Base-by-base conservation (phyloP, 345 rosid species). In the Rubroshorea leprosula region DNA sequence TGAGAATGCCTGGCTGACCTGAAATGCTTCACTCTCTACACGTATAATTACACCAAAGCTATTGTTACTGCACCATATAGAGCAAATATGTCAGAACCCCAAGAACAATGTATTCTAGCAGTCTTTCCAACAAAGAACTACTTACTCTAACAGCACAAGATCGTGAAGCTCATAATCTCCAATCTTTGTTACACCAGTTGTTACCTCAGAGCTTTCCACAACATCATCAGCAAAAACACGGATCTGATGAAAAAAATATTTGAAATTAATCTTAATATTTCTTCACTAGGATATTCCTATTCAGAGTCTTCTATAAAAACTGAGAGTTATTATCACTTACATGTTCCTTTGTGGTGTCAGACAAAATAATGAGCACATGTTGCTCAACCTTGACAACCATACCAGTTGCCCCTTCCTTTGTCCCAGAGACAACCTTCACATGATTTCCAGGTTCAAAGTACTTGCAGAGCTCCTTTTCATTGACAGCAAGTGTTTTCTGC, bases 371-470 rank as follows among this genome's bases (percentile, higher is more conserved):
- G 55, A 93, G 96, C 53, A 85, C 90, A 72, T 93, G 99, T 57
- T 87, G 94, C 59, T 89, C 99, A 70, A 89, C 99, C 80, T 89
- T 89, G 54, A 93, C 78, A 63, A 93, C 96, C 99, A 93, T 93
- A 62, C 99, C 99, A 7, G 99, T 89, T n/a, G 94, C 83, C 68
- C 99, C 97, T 77, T 75, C 84, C 48, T 93, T 96, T 12, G 94
- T 76, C 68, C 99, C 99, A 39, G 91, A 78, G 39, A 93, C 94
- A 70, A 93, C 86, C 80, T 93, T 93, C 61, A 89, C 99, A 60
- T 86, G 97, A 70, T 92, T 92, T 64, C 99, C 97, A 51, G 97
- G 96, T 73, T 92, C 97, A 55, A 92, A 89, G 65, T 83, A 89
- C 76, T 92, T 92, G 76, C 96, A 89, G 7, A 89, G 89, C 77